A percentile compares a stretch with the other conserved stretches of the same genome.
phyloP scores from a whole-genome alignment of 2,329 filamentous ascomycete genomes.

The Iodosphaeria phyllophila region DNA sequence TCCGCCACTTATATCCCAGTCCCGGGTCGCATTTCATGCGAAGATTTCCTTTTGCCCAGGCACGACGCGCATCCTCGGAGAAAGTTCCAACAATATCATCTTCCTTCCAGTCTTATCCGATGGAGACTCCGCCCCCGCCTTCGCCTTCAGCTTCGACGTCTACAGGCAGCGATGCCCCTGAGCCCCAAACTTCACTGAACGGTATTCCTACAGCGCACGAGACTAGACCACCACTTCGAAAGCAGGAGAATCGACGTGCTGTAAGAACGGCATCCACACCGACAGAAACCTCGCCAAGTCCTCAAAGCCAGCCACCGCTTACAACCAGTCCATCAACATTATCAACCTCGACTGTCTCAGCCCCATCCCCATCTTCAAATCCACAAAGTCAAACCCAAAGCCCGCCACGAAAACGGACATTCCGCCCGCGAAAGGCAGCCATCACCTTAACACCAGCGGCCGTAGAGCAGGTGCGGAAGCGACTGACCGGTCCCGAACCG shows the following conservation, averaged over 20 bases:
- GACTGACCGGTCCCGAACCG: constrained; percentile 72
- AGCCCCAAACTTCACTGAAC: too few relatives aligned
- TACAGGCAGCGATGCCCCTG: constrained; percentile 26
- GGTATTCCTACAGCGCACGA: constrained; percentile 34
- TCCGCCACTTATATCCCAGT: constrained; percentile 21
- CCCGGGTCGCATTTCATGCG: constrained; percentile 20
- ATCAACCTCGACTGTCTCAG: constrained; percentile 16
- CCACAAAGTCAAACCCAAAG: constrained; percentile 41
- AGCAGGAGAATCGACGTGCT: constrained; percentile 3
- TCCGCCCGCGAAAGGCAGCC: constrained; percentile 73
- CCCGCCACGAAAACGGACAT: constrained; percentile 42
- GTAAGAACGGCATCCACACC: constrained; percentile 12
- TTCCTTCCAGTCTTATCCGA: constrained; percentile 32
- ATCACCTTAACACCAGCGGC: constrained; percentile 72
- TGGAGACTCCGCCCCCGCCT: constrained; percentile 21
- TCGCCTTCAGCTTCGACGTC: constrained; percentile 21
- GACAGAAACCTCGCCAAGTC: constrained; percentile 24
- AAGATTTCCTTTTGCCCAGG: constrained; percentile 19
- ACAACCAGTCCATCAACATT: neutral
- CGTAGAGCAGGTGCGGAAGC: constrained; percentile 54
- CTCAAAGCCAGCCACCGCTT: neutral
- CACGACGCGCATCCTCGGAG: constrained; percentile 10
- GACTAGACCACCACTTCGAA: constrained; percentile 23
- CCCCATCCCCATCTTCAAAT: constrained; percentile 43
- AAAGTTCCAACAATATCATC: constrained; percentile 13